phyloP scores from a whole-genome alignment of 2,329 filamentous ascomycete species.

The Ophiostoma quercus region DNA sequence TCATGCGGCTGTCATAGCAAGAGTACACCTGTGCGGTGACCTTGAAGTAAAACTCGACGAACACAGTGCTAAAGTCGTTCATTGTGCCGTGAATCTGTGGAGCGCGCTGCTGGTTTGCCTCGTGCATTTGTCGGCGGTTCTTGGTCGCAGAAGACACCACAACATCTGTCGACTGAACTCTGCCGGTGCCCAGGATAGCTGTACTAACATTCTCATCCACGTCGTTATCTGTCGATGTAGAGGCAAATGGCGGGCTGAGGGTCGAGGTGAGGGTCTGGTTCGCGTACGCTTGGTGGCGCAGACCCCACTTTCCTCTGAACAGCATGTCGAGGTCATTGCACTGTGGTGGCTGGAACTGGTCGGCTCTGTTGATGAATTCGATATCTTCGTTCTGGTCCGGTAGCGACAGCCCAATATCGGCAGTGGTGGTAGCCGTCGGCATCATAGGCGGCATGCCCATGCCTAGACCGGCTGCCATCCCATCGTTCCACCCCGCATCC shows the following conservation, averaged over 20 bases:
- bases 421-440: not conserved
- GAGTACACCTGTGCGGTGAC: conserved; percentile 52
- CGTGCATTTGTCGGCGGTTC: not conserved
- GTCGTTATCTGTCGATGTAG: conserved; percentile 5
- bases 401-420: not conserved
- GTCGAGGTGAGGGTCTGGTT: not conserved
- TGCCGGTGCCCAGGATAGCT: not conserved
- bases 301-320: conserved; percentile 7
- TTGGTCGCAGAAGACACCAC: not conserved
- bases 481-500: conserved; percentile 12
- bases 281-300: conserved; percentile 2
- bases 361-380: conserved; percentile 14
- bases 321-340: not conserved
- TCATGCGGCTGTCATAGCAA: conserved; percentile 51
- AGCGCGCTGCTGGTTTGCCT: not conserved
- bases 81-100: conserved; percentile 34
- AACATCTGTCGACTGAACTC: not conserved
- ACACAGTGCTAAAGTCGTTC: conserved; percentile 44
- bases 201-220: not conserved
- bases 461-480: not conserved
- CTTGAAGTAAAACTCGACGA: conserved; percentile 57
- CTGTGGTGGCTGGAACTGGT: not conserved
- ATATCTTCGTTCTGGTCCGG: conserved; percentile 16
- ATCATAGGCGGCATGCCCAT: conserved; percentile 15
- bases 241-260: not conserved